phyloP scores from a whole-genome alignment of 345 rosid species.

The Xanthoceras sorbifolium region DNA sequence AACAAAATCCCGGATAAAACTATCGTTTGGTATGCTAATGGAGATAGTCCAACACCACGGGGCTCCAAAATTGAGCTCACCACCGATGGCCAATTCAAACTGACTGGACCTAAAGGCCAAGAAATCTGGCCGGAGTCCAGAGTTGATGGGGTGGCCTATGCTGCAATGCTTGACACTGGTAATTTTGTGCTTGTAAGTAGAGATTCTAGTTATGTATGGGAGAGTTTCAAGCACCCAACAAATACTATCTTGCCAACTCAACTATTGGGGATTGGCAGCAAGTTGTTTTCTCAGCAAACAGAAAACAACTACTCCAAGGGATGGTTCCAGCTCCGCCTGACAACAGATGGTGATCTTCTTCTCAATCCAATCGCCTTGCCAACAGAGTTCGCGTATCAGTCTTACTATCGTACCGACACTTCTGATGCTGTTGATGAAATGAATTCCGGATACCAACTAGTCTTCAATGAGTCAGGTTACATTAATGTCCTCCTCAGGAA shows the following conservation, averaged over 20 bases:
- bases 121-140: conserved; percentile 3
- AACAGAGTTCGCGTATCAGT: neutral
- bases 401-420: too few relatives aligned
- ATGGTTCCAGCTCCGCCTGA: conserved; percentile 20
- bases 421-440: neutral
- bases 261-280: neutral
- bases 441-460: neutral
- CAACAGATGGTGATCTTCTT: conserved; percentile 14
- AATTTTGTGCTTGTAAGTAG: conserved; percentile 17
- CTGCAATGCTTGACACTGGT: conserved; percentile 19
- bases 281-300: conserved; percentile 9
- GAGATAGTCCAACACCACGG: conserved; percentile 16
- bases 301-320: conserved; percentile 21
- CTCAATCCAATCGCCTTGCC: conserved; percentile 20
- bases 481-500: neutral
- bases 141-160: neutral
- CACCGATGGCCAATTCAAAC: neutral
- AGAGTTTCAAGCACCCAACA: conserved; percentile 24
- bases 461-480: conserved; percentile 21
- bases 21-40: conserved; percentile 25
- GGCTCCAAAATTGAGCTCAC: conserved; percentile 18
- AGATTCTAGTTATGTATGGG: conserved; percentile 14
- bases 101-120: conserved; percentile 5
- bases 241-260: conserved; percentile 26
- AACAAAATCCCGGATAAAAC: conserved; percentile 24